Evolutionary conservation across 352 stramenopile genomes (phyloP), one percentile per base, ranked within the genome.

Genomic region (Pythium brachiatum): DNA sequence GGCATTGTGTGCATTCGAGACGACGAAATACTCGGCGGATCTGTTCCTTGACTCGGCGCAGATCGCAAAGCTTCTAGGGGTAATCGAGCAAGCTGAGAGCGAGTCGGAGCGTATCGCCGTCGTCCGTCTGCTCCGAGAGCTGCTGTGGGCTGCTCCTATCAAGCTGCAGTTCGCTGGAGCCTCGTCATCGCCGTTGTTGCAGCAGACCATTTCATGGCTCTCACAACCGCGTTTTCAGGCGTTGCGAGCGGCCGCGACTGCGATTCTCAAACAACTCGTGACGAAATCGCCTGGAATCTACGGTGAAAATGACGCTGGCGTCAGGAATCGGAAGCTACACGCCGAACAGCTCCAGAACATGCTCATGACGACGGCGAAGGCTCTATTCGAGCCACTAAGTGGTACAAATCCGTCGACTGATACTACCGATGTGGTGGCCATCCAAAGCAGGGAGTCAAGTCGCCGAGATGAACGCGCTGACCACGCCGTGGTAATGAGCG

Each of bases 151-250:
- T 5, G 27, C 18, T 4, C 13, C 27, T 1, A 34, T 67, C 13
- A 67, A 61, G 31, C 9, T 27, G 15, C 26, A 60, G 4, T 47
- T 59, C 7, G 44, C 23, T 11, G 51, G 50, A 9, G 18, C 7
- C 3, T 1, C 47, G 0, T 58, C 48, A 0, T 65, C 59, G 0
- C 1, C 18, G 43, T 41, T 65, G 6, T 41, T 65, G n/a, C 26
- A 21, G 4, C 59, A 50, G 3, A 16, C 61, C 12, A 31, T 57
- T 11, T 18, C 31, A 5, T 67, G 60, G 60, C 31, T 67, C 15
- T 6, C 2, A 8, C 23, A 60, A 13, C 34, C 39, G 2, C 13
- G 26, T 16, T 15, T 43, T 3, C 21, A 9, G 1, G 15, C 11
- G 15, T 23, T 66, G n/a, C 51, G 59, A 26, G 11, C 51, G 0